phyloP scores from a whole-genome alignment of 371 early-diverging fungal genomes.

The Zychaea mexicana region DNA sequence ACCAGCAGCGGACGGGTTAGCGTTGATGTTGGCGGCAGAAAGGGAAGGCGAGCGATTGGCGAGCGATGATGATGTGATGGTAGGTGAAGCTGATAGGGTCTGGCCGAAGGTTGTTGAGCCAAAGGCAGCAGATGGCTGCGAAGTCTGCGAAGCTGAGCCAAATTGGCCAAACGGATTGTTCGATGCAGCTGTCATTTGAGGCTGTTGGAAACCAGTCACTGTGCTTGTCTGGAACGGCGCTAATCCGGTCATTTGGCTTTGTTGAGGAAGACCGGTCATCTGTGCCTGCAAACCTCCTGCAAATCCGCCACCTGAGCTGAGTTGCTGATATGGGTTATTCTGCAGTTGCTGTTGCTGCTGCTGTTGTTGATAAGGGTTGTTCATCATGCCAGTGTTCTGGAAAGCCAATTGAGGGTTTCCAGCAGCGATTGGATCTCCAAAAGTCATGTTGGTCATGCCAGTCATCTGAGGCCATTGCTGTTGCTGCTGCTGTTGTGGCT shows the following conservation, averaged over 20 bases:
- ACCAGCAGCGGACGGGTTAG: slow-evolving; percentile 10
- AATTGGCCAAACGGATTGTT: slow-evolving; percentile 28
- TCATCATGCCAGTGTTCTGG: slow-evolving; percentile 28
- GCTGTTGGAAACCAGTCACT: slow-evolving; percentile 16
- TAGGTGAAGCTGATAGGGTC: slow-evolving; percentile 17
- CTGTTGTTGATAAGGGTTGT: slow-evolving; percentile 42
- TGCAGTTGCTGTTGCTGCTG: slow-evolving; percentile 24
- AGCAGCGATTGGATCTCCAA: slow-evolving; percentile 23
- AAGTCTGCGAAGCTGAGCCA: slow-evolving; percentile 7
- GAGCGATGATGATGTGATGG: slow-evolving; percentile 8
- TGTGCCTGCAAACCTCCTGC: slow-evolving; percentile 28
- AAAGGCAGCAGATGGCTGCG: neutral
- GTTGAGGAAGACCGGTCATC: slow-evolving; percentile 46
- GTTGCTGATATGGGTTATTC: slow-evolving; percentile 21
- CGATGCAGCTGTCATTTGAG: slow-evolving; percentile 19
- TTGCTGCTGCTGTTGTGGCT: slow-evolving; percentile 15
- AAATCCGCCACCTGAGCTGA: slow-evolving; percentile 5
- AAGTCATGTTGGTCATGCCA: slow-evolving; percentile 23
- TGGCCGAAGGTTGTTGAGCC: slow-evolving; percentile 14
- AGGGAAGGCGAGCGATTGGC: slow-evolving; percentile 8
- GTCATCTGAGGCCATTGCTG: slow-evolving; percentile 19
- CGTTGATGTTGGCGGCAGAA: slow-evolving; percentile 4
- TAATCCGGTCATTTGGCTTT: slow-evolving; percentile 15
- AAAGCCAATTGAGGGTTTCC: slow-evolving; percentile 23
- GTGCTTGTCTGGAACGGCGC: slow-evolving; percentile 15